Conservation (phyloP, 2,329 filamentous ascomycete genomes). For the Phaeosphaeriaceae sp. region DNA sequence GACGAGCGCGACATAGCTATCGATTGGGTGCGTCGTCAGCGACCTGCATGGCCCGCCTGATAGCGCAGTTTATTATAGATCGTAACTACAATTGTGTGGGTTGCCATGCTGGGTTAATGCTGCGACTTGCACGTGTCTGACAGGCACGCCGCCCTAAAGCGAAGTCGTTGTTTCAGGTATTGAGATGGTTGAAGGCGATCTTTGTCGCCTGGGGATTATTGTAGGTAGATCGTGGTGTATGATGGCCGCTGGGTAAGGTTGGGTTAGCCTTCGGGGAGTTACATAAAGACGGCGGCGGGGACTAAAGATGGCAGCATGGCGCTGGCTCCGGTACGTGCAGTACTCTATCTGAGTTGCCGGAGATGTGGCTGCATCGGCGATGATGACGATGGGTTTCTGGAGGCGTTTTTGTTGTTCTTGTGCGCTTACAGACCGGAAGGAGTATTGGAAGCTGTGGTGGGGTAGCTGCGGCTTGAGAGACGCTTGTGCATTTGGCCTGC, state of each 20-base stretch:
- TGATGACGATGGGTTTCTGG: not conserved
- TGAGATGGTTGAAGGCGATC: not conserved
- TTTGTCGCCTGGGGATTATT: not conserved
- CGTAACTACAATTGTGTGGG: not conserved
- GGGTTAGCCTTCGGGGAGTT: not conserved
- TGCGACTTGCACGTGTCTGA: not conserved
- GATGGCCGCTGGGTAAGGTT: not conserved
- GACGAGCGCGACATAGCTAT: not conserved
- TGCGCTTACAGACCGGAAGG: not conserved
- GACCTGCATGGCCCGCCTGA: not conserved
- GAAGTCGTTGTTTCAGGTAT: not conserved
- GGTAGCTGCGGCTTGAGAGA: not conserved
- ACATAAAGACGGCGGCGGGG: not conserved
- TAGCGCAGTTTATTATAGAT: not conserved
- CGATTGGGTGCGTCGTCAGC: not conserved
- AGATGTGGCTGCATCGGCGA: not conserved
- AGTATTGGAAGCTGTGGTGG: not conserved
- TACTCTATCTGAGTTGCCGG: not conserved
- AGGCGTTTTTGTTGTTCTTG: not conserved
- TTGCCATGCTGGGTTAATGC: not conserved
- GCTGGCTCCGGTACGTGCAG: not conserved
- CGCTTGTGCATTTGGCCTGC: not conserved
- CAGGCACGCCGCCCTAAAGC: not conserved
- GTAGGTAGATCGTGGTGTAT: not conserved
- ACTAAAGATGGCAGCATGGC: not conserved